Base-by-base conservation (phyloP, 1,139 yeast species). In the Martiniozyma asiatica region DNA sequence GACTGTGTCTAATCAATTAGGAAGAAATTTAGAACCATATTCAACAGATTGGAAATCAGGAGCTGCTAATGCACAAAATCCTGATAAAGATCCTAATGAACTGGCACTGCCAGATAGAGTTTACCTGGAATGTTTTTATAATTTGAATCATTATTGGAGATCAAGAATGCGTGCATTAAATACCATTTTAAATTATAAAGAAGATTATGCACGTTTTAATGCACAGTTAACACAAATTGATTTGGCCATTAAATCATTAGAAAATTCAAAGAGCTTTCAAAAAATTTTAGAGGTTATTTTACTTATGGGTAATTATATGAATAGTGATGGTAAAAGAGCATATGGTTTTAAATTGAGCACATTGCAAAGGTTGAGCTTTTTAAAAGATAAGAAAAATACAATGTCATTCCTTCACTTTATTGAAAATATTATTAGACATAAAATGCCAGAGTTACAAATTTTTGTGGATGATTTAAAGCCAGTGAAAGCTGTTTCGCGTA, bases 241-340 rank as follows among this genome's bases (percentile, higher is more conserved):
- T 42, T 68, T 61, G 25, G 78, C 85, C 0, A 73, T 77, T 10
- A 73, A 69, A 32, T 59, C 71, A 16, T 62, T 79, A 29, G 71
- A 67, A 37, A 60, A 59, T 25, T 76, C 87, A 0, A 58, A 63
- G 29, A 65, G 74, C 35, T 61, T 79, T 47, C 67, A 73, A 43
- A 65, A 66, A 38, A 75, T 79, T 3, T 77, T 80, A 53, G 82
- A 78, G 43, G 74, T 80, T 32, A 80, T 80, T 45, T 65, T 79
- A 43, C 74, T 87, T 2, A 84, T 80, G 30, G 93, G 93, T 56
- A 80, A 80, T 47, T 80, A 71, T 47, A 79, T 80, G 92, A 80
- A 80, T 48, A 87, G 79, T 45, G 61, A 74, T 6, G 65, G 82
- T 2, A 79, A 79, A 42, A 87, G 79, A 50, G 89, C 92, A 0